Conservation (phyloP, 177 flowering plant genomes). For the Vitis hybrid region DNA sequence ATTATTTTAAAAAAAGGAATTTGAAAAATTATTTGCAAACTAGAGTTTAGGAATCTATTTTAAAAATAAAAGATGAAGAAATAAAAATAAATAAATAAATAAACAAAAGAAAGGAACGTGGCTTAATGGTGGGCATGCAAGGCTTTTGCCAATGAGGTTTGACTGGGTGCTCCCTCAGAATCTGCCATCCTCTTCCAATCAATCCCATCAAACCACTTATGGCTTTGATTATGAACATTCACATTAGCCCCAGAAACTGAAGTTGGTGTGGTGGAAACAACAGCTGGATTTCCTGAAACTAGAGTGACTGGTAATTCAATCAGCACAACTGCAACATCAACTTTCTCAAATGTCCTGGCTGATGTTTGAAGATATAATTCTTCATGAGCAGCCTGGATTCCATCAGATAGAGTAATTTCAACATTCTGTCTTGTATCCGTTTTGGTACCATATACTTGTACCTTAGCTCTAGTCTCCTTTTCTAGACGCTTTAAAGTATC, state of each 20-base stretch:
- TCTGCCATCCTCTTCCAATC: no score
- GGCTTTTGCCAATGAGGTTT: no score
- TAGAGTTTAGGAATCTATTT: no score
- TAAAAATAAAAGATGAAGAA: no score
- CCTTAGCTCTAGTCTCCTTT: slow-evolving; percentile 92
- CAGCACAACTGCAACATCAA: slow-evolving; percentile 84
- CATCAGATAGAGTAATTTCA: slow-evolving; percentile 61
- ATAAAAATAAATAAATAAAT: no score
- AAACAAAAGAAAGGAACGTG: no score
- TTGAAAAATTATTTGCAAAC: no score
- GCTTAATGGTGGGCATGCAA: no score
- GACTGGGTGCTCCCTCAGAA: no score
- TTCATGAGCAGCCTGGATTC: slow-evolving; percentile 45
- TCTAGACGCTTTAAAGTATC: slow-evolving; percentile 77
- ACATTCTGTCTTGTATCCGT: slow-evolving; percentile 57
- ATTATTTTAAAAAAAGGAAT: no score
- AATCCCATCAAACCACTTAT: slow-evolving; percentile 6
- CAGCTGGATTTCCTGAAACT: slow-evolving; percentile 48
- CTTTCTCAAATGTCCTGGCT: slow-evolving; percentile 87
- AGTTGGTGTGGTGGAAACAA: slow-evolving; percentile 36
- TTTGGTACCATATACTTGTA: slow-evolving; percentile 68
- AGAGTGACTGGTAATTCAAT: slow-evolving; percentile 74
- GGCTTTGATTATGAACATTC: slow-evolving; percentile 26
- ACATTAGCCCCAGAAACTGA: slow-evolving; percentile 33
- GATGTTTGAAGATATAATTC: slow-evolving; percentile 68